Percentiles rank a stretch among this genome's conserved stretches.
Conservation (phyloP, 2,329 filamentous ascomycete species). For the Neonectria ditissima region DNA sequence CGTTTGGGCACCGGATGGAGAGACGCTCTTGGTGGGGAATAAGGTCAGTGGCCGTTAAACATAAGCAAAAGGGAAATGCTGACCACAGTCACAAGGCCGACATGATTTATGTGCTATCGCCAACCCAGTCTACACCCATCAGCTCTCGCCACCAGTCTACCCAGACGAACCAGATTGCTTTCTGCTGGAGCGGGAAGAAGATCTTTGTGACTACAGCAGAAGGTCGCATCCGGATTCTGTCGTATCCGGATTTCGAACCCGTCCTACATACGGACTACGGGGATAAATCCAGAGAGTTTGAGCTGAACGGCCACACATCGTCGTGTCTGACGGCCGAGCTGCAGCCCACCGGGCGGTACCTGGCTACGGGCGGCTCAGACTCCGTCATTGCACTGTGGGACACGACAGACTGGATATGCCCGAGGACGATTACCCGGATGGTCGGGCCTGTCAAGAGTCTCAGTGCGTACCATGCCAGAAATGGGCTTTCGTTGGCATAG, state of each 20-base stretch:
- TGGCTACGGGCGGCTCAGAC: conserved; percentile 82
- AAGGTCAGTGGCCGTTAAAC: conserved; percentile 63
- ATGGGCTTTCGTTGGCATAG: neutral
- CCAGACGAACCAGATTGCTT: conserved; percentile 79
- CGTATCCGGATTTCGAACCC: conserved; percentile 73
- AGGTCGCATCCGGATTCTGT: conserved; percentile 76
- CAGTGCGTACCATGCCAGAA: conserved; percentile 56
- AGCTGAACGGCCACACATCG: conserved; percentile 78
- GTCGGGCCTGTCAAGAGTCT: conserved; percentile 77
- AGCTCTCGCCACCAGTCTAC: conserved; percentile 70
- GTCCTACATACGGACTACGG: conserved; percentile 62
- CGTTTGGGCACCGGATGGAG: conserved; percentile 79
- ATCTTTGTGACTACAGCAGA: conserved; percentile 78
- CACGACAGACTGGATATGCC: conserved; percentile 81
- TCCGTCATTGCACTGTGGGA: conserved; percentile 83
- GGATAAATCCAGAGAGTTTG: conserved; percentile 64
- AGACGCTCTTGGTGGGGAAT: conserved; percentile 77
- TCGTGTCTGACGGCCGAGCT: conserved; percentile 76
- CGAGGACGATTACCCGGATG: conserved; percentile 76
- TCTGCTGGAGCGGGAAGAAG: conserved; percentile 78
- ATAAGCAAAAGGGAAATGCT: neutral
- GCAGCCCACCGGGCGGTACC: conserved; percentile 76
- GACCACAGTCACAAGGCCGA: conserved; percentile 62
- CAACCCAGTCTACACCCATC: conserved; percentile 66
- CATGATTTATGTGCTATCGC: conserved; percentile 71